Evolutionary conservation across 2,329 filamentous ascomycete genomes (phyloP).

Genomic region (Tricladium varicosporioides): DNA sequence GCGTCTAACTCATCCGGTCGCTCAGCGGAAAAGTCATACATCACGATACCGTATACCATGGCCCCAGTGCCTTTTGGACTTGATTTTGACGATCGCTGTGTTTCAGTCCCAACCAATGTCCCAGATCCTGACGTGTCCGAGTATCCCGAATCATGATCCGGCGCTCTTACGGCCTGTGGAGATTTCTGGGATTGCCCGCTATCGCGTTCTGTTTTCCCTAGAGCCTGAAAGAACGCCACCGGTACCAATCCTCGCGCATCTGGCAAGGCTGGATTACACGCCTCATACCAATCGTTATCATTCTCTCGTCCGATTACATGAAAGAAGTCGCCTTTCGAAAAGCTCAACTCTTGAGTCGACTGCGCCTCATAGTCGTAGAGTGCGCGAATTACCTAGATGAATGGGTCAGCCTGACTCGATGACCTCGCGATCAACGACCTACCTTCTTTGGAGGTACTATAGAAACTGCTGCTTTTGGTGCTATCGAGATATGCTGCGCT

Average conservation of each 20-base stretch:
- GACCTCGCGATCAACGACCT: constrained; percentile 26
- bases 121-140: constrained; percentile 51
- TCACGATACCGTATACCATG: constrained; percentile 95
- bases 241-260: constrained; percentile 89
- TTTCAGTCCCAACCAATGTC: constrained; percentile 35
- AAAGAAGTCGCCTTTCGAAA: constrained; percentile 95
- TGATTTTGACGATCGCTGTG: constrained; percentile 35
- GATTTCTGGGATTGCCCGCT: constrained; percentile 69
- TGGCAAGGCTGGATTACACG: constrained; percentile 88
- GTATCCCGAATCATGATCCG: constrained; percentile 90
- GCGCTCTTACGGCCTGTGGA: constrained; percentile 52
- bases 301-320: constrained; percentile 96
- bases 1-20: constrained; percentile 94
- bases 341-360: constrained; percentile 76
- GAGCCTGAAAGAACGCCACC: constrained; percentile 86
- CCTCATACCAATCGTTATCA: constrained; percentile 96
- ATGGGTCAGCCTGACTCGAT: constrained; percentile 8
- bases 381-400: constrained; percentile 83
- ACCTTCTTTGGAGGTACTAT: constrained; percentile 75
- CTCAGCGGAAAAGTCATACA: constrained; percentile 95
- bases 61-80: constrained; percentile 65
- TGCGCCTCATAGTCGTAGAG: constrained; percentile 88
- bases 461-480: constrained; percentile 67
- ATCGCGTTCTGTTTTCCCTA: constrained; percentile 89
- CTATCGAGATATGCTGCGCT: constrained; percentile 62